These are phyloP conservation scores for Hibiscus tridactylites DNA, from an alignment of 345 rosid species.

Conservation along the genomic window DNA sequence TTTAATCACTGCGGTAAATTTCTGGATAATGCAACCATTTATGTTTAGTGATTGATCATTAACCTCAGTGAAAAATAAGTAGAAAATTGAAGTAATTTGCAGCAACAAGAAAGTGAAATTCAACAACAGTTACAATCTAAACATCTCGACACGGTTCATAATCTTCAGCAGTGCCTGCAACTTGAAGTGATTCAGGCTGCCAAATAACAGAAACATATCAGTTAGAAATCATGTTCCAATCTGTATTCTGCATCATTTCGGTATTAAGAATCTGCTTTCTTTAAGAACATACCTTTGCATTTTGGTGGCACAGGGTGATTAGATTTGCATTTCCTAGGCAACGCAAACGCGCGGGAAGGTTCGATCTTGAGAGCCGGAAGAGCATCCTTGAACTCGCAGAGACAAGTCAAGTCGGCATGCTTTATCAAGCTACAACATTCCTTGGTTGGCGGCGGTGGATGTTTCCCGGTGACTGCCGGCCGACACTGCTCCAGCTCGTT, in stretches of 20 bases:
- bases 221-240: not conserved
- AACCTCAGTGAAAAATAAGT: not conserved
- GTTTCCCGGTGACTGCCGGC: slow-evolving; percentile 38
- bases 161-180: not conserved
- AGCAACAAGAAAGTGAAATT: not conserved
- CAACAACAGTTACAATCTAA: not conserved
- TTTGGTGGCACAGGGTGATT: slow-evolving; percentile 27
- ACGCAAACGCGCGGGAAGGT: slow-evolving; percentile 34
- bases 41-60: not conserved
- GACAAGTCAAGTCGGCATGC: slow-evolving; percentile 34
- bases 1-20: not conserved
- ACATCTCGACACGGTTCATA: not conserved
- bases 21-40: not conserved
- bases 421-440: slow-evolving; percentile 35
- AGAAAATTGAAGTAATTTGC: not conserved
- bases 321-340: slow-evolving; percentile 46
- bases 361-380: slow-evolving; percentile 39
- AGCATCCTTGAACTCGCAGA: slow-evolving; percentile 35
- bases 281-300: slow-evolving; percentile 22
- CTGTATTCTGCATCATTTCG: not conserved
- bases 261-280: not conserved
- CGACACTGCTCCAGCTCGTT: slow-evolving; percentile 31
- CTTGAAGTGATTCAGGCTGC: slow-evolving; percentile 1
- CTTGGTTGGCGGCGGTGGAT: slow-evolving; percentile 35
- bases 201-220: not conserved